Evolutionary conservation across 805 yeast genomes (phyloP).

Genomic region (Wickerhamomyces subpelliculosus): DNA sequence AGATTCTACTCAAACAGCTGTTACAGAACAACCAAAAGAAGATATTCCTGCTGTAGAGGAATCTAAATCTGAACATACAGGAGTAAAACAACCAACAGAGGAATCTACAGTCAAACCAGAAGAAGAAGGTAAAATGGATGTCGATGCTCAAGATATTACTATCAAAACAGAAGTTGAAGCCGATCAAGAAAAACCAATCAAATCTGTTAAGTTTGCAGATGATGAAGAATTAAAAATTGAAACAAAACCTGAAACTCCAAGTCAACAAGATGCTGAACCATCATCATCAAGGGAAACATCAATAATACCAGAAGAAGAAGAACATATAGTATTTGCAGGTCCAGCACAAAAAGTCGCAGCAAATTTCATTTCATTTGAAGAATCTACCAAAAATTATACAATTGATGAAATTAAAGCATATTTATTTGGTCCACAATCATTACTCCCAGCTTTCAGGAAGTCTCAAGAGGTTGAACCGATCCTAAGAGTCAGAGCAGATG

Average conservation of each 20-base stretch:
- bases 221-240: constrained; percentile 1
- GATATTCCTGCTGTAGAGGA: background rate
- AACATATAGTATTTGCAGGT: constrained; percentile 48
- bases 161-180: background rate
- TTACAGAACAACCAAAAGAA: background rate
- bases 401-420: constrained; percentile 23
- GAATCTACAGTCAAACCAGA: background rate
- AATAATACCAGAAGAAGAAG: constrained; percentile 12
- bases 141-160: background rate
- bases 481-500: constrained; percentile 30
- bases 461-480: constrained; percentile 50
- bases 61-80: background rate
- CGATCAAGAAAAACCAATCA: constrained; percentile 1
- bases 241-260: background rate
- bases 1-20: background rate
- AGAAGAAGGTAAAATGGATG: background rate
- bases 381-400: constrained; percentile 32
- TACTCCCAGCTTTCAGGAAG: constrained; percentile 44
- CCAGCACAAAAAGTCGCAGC: constrained; percentile 58
- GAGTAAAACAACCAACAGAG: background rate
- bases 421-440: constrained; percentile 60
- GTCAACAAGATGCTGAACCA: constrained; percentile 1
- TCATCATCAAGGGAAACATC: constrained; percentile 1
- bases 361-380: constrained; percentile 47
- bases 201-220: constrained; percentile 17